A percentile compares a stretch with the other conserved stretches of the same genome.
Evolutionary conservation across 2,329 filamentous ascomycete species (phyloP).

Genomic region (Aspergillus unguis): DNA sequence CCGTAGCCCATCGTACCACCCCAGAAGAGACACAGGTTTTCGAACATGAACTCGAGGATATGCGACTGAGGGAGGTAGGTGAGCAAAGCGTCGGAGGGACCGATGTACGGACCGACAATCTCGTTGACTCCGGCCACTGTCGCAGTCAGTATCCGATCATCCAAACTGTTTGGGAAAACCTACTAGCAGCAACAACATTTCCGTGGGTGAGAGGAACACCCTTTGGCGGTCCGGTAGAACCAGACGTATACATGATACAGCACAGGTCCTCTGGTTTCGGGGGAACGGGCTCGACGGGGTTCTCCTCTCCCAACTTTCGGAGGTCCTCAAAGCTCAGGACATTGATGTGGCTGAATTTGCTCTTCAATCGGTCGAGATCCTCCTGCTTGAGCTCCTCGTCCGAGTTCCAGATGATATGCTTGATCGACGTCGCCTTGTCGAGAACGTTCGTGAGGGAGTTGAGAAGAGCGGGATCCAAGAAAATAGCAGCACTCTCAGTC

Average conservation of each 20-base stretch:
- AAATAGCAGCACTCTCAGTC: conserved; percentile 77
- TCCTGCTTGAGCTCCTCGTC: conserved; percentile 51
- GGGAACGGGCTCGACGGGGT: conserved; percentile 67
- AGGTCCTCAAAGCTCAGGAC: conserved; percentile 57
- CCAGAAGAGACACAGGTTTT: conserved; percentile 85
- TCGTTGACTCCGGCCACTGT: conserved; percentile 74
- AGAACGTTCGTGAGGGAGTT: conserved; percentile 57
- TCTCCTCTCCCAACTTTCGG: conserved; percentile 57
- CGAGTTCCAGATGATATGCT: conserved; percentile 59
- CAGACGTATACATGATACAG: conserved; percentile 81
- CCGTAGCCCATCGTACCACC: conserved; percentile 93
- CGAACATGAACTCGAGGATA: conserved; percentile 94
- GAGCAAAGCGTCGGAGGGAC: conserved; percentile 72
- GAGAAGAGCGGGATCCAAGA: conserved; percentile 76
- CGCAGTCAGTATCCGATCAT: conserved; percentile 6
- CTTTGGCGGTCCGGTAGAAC: conserved; percentile 84
- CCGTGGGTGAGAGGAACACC: conserved; percentile 80
- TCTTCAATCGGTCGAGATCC: conserved; percentile 54
- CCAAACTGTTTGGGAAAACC: conserved; percentile 29
- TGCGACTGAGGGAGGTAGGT: conserved; percentile 93
- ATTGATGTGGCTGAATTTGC: conserved; percentile 51
- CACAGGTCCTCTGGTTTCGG: conserved; percentile 74
- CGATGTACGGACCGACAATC: conserved; percentile 74
- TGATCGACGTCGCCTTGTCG: conserved; percentile 54
- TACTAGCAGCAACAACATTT: conserved; percentile 73